phyloP scores from a whole-genome alignment of 2,329 filamentous ascomycete species.

The Ophiocordyceps australis region DNA sequence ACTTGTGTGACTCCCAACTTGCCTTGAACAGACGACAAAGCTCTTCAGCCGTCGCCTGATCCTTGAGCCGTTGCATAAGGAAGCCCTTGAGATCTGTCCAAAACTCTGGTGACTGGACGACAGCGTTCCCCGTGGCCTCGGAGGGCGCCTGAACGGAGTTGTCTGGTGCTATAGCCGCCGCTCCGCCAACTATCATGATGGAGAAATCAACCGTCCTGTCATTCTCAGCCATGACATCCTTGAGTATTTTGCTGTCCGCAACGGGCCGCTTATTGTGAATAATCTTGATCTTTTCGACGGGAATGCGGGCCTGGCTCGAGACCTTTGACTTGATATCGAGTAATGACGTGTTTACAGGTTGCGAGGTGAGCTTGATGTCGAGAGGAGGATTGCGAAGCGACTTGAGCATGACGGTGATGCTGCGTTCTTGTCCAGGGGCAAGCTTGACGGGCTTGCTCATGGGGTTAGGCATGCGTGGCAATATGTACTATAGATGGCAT shows the following conservation, averaged over 20 bases:
- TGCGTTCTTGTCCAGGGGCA: conserved; percentile 33
- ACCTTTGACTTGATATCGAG: conserved; percentile 62
- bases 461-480: conserved; percentile 45
- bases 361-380: conserved; percentile 45
- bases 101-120: conserved; percentile 56
- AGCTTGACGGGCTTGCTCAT: conserved; percentile 29
- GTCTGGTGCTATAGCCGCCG: conserved; percentile 23
- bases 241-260: conserved; percentile 56
- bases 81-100: conserved; percentile 77
- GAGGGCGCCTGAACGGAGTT: conserved; percentile 12
- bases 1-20: conserved; percentile 41
- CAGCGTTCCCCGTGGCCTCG: conserved; percentile 29
- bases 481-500: conserved; percentile 37
- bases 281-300: conserved; percentile 68
- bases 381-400: conserved; percentile 61
- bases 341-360: conserved; percentile 52
- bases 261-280: conserved; percentile 79
- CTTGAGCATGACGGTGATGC: conserved; percentile 44
- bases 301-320: conserved; percentile 40
- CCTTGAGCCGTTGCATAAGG: conserved; percentile 59
- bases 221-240: conserved; percentile 44
- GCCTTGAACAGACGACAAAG: conserved; percentile 49
- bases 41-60: conserved; percentile 45
- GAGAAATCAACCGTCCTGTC: conserved; percentile 49
- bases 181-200: conserved; percentile 74